Evolutionary conservation across 1,284 basidiomycete species (phyloP), one percentile per base, ranked within the genome.

Genomic region (Porogramme epimiltina): DNA sequence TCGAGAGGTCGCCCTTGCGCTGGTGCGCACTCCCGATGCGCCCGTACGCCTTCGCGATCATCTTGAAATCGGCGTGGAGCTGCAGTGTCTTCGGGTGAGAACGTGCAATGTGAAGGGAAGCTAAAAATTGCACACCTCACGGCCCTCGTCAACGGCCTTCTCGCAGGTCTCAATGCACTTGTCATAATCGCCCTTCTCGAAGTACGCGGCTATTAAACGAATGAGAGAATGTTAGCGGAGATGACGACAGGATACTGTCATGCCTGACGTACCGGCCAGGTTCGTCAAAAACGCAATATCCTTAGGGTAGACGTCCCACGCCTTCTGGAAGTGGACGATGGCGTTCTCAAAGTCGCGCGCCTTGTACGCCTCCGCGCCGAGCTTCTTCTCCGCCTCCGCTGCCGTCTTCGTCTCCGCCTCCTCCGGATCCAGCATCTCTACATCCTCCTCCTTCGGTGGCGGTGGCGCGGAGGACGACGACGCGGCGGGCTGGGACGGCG

Each of bases 251-350:
- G n/a, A 37, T 8, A n/a, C n/a, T 2, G 6, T 19, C 6, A 41
- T 5, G 42, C 1, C 6, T 15, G 4, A 73, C 85, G 58, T 60
- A 91, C 91, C 91, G 60, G 84, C 85, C 40, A 95, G 72, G 71
- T 98, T 98, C 45, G 92, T 93, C 54, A 99, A 77, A 81, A 89
- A 98, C 6, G 93, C 93, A 60, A 98, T 82, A 70, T 99, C 95
- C 73, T 97, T 92, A 43, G 93, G 91, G 82, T 88, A 94, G 15
- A 85, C 68, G 48, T 97, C 93, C 95, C 96, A 98, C 3, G 96
- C 96, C 67, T 91, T 88, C 60, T 83, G 71, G 73, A 91, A 96
- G 56, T 84, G 79, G 51, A 79, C 74, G 42, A 81, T 82, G 11
- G 93, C 92, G 57, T 82, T 81, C 25, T 81, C 83, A 61, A 95